These are phyloP conservation scores for Moesziomyces antarcticus DNA, from an alignment of 1,284 basidiomycete species.

Conservation along the genomic window DNA sequence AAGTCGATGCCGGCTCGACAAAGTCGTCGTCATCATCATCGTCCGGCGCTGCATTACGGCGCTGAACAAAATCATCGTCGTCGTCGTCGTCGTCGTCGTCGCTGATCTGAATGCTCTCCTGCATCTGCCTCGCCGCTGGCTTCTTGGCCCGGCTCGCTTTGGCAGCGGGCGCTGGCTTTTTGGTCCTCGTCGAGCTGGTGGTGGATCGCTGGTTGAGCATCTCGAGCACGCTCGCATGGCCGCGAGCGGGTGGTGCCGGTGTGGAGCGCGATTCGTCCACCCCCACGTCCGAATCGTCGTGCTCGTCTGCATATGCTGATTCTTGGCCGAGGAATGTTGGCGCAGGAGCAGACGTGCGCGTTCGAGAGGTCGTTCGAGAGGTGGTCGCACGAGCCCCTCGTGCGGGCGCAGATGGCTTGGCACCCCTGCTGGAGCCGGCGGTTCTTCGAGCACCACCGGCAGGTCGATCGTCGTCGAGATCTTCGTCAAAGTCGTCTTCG, in stretches of 20 bases:
- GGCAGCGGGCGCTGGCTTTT: slow-evolving; percentile 3
- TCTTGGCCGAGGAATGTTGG: slow-evolving; percentile 32
- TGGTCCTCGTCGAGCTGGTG: background rate
- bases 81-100: slow-evolving; percentile 28
- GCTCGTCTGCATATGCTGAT: slow-evolving; percentile 35
- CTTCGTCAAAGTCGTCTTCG: slow-evolving; percentile 17
- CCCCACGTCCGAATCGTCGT: slow-evolving; percentile 25
- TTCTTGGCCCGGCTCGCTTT: background rate
- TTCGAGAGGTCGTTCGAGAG: slow-evolving; percentile 4
- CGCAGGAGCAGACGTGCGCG: slow-evolving; percentile 13
- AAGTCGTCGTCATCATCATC: slow-evolving; percentile 42
- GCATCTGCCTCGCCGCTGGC: slow-evolving; percentile 1
- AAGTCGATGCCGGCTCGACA: slow-evolving; percentile 20
- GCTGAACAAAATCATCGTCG: slow-evolving; percentile 1
- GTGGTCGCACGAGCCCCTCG: slow-evolving; percentile 1
- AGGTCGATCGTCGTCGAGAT: slow-evolving; percentile 16
- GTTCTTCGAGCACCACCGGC: slow-evolving; percentile 17
- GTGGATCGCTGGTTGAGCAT: slow-evolving; percentile 25
- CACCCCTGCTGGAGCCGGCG: background rate
- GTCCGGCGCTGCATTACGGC: slow-evolving; percentile 8
- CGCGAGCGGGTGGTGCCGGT: slow-evolving; percentile 10
- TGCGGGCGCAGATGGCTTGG: background rate
- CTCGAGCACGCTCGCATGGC: slow-evolving; percentile 34
- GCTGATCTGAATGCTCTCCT: slow-evolving; percentile 43
- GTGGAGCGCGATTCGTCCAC: slow-evolving; percentile 25